phyloP scores from a whole-genome alignment of 805 yeast species.

The Isabelozyma heimii region DNA sequence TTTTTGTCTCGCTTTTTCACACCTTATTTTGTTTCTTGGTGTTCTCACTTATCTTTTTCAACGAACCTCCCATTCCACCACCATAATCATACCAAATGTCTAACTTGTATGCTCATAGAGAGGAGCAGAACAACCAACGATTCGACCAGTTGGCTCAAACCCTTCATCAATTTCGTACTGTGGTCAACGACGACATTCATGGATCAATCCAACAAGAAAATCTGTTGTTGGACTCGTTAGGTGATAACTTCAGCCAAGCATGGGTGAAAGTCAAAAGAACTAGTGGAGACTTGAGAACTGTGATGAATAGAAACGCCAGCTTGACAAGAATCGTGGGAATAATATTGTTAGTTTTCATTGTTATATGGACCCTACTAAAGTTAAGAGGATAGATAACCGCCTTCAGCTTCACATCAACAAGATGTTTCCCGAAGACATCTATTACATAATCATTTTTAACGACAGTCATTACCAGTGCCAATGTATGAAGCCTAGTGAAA shows the following conservation, averaged over 20 bases:
- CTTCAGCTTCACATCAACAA: too few species aligned
- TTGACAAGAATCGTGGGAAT: slow-evolving; percentile 35
- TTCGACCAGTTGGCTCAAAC: slow-evolving; percentile 44
- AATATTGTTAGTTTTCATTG: slow-evolving; percentile 29
- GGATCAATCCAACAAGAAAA: slow-evolving; percentile 39
- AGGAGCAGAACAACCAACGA: slow-evolving; percentile 40
- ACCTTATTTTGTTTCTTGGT: too few species aligned
- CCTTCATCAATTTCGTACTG: slow-evolving; percentile 38
- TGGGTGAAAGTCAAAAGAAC: slow-evolving; percentile 39
- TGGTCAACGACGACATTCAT: slow-evolving; percentile 42
- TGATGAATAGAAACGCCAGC: slow-evolving; percentile 42
- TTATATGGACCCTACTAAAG: slow-evolving; percentile 39
- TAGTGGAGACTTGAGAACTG: slow-evolving; percentile 37
- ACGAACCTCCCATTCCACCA: background rate
- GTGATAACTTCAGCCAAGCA: slow-evolving; percentile 36
- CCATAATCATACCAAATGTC: background rate
- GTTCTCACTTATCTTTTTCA: background rate
- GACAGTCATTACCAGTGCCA: too few species aligned
- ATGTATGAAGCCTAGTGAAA: background rate
- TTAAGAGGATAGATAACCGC: background rate
- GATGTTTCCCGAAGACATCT: too few species aligned
- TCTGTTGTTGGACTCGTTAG: slow-evolving; percentile 35
- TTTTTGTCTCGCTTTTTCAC: background rate
- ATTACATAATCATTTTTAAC: too few species aligned
- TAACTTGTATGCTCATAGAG: slow-evolving; percentile 36